Conservation (phyloP, 2,329 filamentous ascomycete species). For the Hirsutella thompsonii region DNA sequence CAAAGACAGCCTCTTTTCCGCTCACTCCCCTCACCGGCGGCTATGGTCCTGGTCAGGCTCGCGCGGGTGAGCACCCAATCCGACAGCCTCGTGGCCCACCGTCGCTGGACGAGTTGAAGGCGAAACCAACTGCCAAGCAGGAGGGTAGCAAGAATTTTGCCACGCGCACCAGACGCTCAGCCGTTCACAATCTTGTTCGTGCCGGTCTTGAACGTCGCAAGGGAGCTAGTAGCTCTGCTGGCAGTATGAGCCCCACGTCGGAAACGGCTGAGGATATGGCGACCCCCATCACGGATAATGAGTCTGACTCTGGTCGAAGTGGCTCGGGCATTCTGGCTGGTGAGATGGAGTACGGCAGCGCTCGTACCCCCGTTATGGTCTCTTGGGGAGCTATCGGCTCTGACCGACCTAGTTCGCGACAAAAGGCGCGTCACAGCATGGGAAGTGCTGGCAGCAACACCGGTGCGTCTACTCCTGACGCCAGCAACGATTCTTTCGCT, state of each 20-base stretch:
- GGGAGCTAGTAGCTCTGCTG: conserved; percentile 55
- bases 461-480: conserved; percentile 29
- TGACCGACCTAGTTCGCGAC: conserved; percentile 61
- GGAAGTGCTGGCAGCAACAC: conserved; percentile 49
- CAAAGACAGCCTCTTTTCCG: conserved; percentile 71
- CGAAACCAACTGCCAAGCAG: conserved; percentile 81
- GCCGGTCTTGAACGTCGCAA: conserved; percentile 80
- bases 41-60: conserved; percentile 85
- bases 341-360: conserved; percentile 56
- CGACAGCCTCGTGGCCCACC: conserved; percentile 91
- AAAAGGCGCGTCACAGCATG: conserved; percentile 49
- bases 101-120: conserved; percentile 76
- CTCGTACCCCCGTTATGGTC: conserved; percentile 63
- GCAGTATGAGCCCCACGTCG: conserved; percentile 80
- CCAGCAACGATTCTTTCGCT: conserved; percentile 48
- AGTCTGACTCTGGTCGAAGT: conserved; percentile 58
- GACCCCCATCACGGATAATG: conserved; percentile 59
- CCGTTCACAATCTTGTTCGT: conserved; percentile 81
- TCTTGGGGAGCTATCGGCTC: conserved; percentile 73
- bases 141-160: conserved; percentile 98
- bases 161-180: conserved; percentile 79
- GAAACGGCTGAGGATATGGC: conserved; percentile 60
- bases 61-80: conserved; percentile 85
- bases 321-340: conserved; percentile 71
- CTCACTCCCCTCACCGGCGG: conserved; percentile 68